Evolutionary conservation across 345 rosid species (phyloP).

Genomic region (Psidium friedrichsthalianum): DNA sequence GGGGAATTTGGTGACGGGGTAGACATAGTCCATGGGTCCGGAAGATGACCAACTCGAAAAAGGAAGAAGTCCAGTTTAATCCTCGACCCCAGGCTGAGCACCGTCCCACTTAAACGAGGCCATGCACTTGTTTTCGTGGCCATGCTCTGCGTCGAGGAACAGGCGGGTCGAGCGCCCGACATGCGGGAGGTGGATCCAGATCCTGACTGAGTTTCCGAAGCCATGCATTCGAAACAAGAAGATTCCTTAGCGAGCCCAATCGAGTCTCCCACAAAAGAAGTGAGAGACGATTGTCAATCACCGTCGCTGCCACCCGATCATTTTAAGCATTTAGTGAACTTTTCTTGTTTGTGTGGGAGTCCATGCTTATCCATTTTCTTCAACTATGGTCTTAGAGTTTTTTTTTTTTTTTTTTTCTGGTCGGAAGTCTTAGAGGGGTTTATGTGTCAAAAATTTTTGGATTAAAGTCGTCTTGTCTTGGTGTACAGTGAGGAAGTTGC

Average conservation of each 20-base stretch:
- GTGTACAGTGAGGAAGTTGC: background rate
- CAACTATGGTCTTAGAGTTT: background rate
- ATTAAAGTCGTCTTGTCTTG: background rate
- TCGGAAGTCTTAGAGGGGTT: background rate
- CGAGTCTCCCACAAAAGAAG: slow-evolving; percentile 32
- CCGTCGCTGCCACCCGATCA: slow-evolving; percentile 2
- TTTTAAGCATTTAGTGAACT: background rate
- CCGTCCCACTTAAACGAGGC: slow-evolving; percentile 78
- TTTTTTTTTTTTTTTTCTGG: too few species aligned
- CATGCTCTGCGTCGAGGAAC: slow-evolving; percentile 87
- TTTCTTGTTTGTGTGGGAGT: background rate
- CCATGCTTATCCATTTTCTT: background rate
- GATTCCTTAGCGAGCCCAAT: slow-evolving; percentile 13
- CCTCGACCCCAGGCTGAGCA: slow-evolving; percentile 63
- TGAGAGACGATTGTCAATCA: slow-evolving; percentile 20
- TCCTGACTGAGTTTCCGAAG: slow-evolving; percentile 69
- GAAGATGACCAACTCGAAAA: slow-evolving; percentile 72
- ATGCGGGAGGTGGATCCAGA: slow-evolving; percentile 93
- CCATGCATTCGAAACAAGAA: slow-evolving; percentile 39
- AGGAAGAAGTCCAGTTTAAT: slow-evolving; percentile 65
- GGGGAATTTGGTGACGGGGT: slow-evolving; percentile 89
- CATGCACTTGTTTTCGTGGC: slow-evolving; percentile 82
- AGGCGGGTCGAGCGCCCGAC: slow-evolving; percentile 82
- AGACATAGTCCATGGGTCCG: slow-evolving; percentile 94
- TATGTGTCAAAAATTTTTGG: background rate